These are phyloP conservation scores for Marchantia paleacea DNA, from an alignment of 225 moss, liverwort and hornwort genomes.

Conservation along the genomic window DNA sequence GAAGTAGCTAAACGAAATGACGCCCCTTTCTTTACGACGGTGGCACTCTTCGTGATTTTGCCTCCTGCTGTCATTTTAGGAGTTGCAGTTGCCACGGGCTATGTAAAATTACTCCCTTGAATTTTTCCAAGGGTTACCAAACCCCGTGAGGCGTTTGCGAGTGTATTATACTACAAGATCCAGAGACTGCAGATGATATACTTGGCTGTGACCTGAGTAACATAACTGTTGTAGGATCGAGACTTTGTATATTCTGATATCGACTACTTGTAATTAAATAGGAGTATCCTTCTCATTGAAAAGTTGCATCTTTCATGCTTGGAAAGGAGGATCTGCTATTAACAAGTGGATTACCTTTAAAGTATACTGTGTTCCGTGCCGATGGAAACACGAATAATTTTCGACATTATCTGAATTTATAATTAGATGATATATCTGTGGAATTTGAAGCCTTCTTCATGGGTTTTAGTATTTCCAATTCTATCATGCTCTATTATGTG, in stretches of 20 bases:
- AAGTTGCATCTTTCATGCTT: neutral
- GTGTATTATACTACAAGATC: neutral
- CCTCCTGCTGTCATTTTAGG: conserved; percentile 68
- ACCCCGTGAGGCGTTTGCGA: neutral
- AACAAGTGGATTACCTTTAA: too few relatives aligned
- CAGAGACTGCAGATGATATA: neutral
- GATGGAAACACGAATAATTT: too few relatives aligned
- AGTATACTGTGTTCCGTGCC: too few relatives aligned
- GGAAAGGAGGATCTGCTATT: neutral
- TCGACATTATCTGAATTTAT: too few relatives aligned
- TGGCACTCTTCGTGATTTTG: conserved; percentile 57
- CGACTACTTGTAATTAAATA: neutral
- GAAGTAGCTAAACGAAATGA: conserved; percentile 75
- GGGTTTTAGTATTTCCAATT: too few relatives aligned
- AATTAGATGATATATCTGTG: too few relatives aligned
- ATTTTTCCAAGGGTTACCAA: neutral
- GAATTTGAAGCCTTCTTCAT: too few relatives aligned
- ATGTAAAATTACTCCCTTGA: conserved; percentile 63
- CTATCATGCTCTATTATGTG: too few relatives aligned
- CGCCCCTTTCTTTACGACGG: conserved; percentile 67
- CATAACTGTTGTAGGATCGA: neutral
- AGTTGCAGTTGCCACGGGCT: conserved; percentile 74
- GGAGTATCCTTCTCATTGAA: neutral
- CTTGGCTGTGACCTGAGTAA: neutral
- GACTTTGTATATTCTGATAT: neutral